Evolutionary conservation across 1,284 basidiomycete species (phyloP).

Genomic region (Uromyces viciae-fabae): DNA sequence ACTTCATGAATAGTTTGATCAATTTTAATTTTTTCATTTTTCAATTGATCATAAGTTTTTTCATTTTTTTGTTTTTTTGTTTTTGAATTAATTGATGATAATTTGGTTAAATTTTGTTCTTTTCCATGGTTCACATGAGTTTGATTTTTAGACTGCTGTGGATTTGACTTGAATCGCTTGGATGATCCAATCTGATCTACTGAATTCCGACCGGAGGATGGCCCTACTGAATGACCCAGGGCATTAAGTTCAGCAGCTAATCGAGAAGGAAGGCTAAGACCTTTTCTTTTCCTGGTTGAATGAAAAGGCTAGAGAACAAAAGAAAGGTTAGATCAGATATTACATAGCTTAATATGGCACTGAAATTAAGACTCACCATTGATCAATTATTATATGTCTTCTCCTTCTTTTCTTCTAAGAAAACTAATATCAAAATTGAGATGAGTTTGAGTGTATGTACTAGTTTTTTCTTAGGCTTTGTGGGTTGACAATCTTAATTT

Average conservation of each 20-base stretch:
- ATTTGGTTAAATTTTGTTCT: not conserved
- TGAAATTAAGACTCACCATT: no score
- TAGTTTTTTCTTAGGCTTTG: no score
- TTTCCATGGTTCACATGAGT: not conserved
- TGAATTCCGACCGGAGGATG: not conserved
- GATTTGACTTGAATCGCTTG: not conserved
- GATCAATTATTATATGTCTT: no score
- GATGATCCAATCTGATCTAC: not conserved
- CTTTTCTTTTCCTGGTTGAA: constrained; percentile 16
- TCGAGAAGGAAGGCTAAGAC: constrained; percentile 19
- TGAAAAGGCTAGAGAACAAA: no score
- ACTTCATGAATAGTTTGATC: not conserved
- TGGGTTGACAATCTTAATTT: no score
- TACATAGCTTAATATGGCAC: no score
- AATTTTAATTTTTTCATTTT: constrained; percentile 14
- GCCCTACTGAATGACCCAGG: constrained; percentile 22
- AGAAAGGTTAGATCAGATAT: no score
- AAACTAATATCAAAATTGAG: no score
- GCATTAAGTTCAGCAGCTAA: constrained; percentile 42
- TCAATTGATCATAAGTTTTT: not conserved
- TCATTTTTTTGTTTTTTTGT: not conserved
- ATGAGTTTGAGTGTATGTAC: no score
- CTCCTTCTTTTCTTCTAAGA: no score
- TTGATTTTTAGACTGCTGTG: not conserved
- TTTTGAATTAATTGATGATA: not conserved